Conservation (phyloP, 495 filamentous ascomycete genomes). For the Bacidia rubella region DNA sequence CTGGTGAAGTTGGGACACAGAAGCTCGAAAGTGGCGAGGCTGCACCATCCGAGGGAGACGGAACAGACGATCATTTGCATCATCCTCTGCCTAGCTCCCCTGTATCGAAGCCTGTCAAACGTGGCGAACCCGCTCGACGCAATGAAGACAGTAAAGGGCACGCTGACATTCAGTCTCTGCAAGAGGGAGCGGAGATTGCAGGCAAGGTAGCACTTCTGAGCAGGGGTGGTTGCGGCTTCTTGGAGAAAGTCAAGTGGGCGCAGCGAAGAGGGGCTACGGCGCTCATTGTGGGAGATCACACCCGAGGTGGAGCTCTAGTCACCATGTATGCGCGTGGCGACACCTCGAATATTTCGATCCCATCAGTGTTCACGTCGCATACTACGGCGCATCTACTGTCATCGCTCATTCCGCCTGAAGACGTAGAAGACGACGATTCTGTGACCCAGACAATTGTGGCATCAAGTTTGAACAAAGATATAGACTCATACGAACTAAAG, state of each 20-base stretch:
- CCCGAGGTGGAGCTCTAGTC: constrained; percentile 68
- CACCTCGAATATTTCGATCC: constrained; percentile 87
- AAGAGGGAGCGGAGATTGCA: constrained; percentile 86
- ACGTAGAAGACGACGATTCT: constrained; percentile 2
- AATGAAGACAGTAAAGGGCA: constrained; percentile 41
- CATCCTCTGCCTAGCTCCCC: constrained; percentile 43
- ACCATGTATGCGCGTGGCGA: constrained; percentile 96
- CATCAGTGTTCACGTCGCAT: constrained; percentile 85
- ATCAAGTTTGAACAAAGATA: not conserved
- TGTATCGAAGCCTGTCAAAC: constrained; percentile 26
- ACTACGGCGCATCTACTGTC: constrained; percentile 91
- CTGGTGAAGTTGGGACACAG: not conserved
- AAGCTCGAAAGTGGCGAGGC: constrained; percentile 1
- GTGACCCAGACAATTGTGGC: constrained; percentile 1
- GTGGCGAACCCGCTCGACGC: constrained; percentile 21
- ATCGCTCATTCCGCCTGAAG: constrained; percentile 63
- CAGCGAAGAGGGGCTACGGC: constrained; percentile 80
- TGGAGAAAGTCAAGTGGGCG: constrained; percentile 95
- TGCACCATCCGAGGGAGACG: constrained; percentile 46
- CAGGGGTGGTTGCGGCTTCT: constrained; percentile 87
- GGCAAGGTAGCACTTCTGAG: constrained; percentile 86
- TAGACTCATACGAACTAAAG: not conserved
- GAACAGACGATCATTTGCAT: constrained; percentile 86
- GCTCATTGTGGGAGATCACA: constrained; percentile 88
- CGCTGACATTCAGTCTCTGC: constrained; percentile 88